phyloP scores from a whole-genome alignment of 2,329 filamentous ascomycete genomes.

The Talaromyces funiculosus region DNA sequence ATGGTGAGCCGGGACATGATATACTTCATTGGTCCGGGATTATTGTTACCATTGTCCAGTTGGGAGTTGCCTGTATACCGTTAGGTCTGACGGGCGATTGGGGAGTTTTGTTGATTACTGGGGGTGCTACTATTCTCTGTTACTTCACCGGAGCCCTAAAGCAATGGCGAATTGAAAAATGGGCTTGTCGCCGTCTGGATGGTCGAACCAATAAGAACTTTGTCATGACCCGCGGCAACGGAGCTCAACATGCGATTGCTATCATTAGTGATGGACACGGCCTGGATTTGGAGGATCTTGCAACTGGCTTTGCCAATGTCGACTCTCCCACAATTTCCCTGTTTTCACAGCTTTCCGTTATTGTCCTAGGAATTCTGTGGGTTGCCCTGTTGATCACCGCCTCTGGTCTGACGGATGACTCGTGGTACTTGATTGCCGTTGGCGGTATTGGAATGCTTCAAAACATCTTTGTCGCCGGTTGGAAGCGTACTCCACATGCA shows the following conservation, averaged over 20 bases:
- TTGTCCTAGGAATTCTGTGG: slow-evolving; percentile 33
- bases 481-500: slow-evolving; percentile 23
- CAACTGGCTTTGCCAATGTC: slow-evolving; percentile 21
- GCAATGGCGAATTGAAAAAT: slow-evolving; percentile 44
- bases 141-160: slow-evolving; percentile 31
- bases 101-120: slow-evolving; percentile 39
- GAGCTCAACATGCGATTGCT: slow-evolving; percentile 36
- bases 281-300: slow-evolving; percentile 41
- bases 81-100: slow-evolving; percentile 30
- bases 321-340: slow-evolving; percentile 12
- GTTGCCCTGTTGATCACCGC: slow-evolving; percentile 38
- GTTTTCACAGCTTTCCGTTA: slow-evolving; percentile 18
- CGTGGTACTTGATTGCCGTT: slow-evolving; percentile 40
- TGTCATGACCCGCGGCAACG: slow-evolving; percentile 40
- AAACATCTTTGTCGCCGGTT: slow-evolving; percentile 34
- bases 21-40: slow-evolving; percentile 22
- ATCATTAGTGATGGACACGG: slow-evolving; percentile 30
- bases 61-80: slow-evolving; percentile 34
- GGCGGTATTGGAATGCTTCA: slow-evolving; percentile 40
- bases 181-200: slow-evolving; percentile 30
- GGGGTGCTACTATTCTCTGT: slow-evolving; percentile 34
- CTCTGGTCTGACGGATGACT: slow-evolving; percentile 30
- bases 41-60: slow-evolving; percentile 19
- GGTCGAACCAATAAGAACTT: slow-evolving; percentile 22
- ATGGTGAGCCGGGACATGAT: slow-evolving; percentile 19